Evolutionary conservation across 805 yeast species (phyloP), one percentile per base, ranked within the genome.

Genomic region (Wickerhamiella dianesei): DNA sequence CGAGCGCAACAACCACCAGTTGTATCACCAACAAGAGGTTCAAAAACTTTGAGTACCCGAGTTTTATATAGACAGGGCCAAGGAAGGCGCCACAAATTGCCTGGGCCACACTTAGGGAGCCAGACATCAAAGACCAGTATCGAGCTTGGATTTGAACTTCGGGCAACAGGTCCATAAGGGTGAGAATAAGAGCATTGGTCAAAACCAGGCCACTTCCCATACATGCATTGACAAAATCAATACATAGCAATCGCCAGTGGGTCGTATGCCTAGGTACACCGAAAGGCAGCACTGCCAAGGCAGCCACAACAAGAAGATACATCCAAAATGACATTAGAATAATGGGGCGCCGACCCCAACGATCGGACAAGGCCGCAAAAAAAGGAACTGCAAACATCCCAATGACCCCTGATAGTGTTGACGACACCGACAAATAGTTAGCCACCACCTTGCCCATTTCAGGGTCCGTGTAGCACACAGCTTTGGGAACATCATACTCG

Each of bases 21-120:
- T 25, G 32, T 6, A 12, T 6, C 9, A 25, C 6, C 9, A 25
- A 25, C 32, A 25, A 25, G 12, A 25, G 32, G 12, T 25, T 25
- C 32, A 25, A 6, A 25, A 25, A 6, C 3, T 46, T 25, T 6
- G 32, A 6, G 32, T 25, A 25, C 9, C 32, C 32, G 9, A 25
- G 9, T 6, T 25, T 6, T 6, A 25, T 25, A 4, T 51, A 49
- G 4, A 43, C 25, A 9, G 49, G 46, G 12, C 54, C 54, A 5
- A 51, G 2, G 4, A 48, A 50, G 9, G 52, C 52, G 8, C 52
- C 51, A 6, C 35, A 9, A 3, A 49, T 48, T 17, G 50, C 50
- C 3, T 40, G 32, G 16, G 46, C 44, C 52, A 51, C 48, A 12
- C 32, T 17, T 9, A 41, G n/a, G 32, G 32, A 25, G 12, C 54